Evolutionary conservation across 805 yeast genomes (phyloP).

Genomic region (Metschnikowia arizonensis): DNA sequence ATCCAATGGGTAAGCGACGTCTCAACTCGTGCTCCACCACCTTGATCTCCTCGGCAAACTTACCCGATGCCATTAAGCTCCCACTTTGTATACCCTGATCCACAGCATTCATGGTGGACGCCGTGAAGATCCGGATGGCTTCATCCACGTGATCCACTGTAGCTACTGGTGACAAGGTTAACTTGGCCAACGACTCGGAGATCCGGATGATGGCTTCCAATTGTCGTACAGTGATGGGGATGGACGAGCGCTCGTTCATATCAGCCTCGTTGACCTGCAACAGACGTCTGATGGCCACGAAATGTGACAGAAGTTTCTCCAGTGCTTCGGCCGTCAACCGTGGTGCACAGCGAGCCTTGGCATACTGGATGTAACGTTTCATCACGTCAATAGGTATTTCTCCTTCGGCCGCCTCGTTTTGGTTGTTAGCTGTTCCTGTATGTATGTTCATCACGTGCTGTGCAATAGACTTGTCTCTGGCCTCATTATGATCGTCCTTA

Average conservation of each 20-base stretch:
- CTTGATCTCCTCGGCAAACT: conserved; percentile 65
- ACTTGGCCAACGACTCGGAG: conserved; percentile 87
- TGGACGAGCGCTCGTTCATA: conserved; percentile 85
- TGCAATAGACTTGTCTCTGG: conserved; percentile 84
- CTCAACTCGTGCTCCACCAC: conserved; percentile 80
- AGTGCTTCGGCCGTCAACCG: conserved; percentile 84
- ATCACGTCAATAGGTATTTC: conserved; percentile 87
- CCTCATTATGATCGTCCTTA: conserved; percentile 88
- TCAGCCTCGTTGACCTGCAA: conserved; percentile 77
- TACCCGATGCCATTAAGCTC: conserved; percentile 47
- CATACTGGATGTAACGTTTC: conserved; percentile 90
- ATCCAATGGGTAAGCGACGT: conserved; percentile 91
- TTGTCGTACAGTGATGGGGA: conserved; percentile 97
- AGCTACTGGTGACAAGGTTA: conserved; percentile 79
- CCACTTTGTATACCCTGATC: conserved; percentile 53
- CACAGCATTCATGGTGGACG: conserved; percentile 97
- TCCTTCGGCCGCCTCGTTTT: conserved; percentile 53
- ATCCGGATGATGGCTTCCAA: conserved; percentile 96
- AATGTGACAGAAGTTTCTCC: conserved; percentile 85
- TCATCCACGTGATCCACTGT: conserved; percentile 89
- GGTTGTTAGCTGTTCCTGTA: conserved; percentile 52
- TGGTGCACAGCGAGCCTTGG: conserved; percentile 90
- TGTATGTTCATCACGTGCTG: conserved; percentile 93
- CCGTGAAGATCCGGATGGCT: conserved; percentile 88
- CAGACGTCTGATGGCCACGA: conserved; percentile 82